These are phyloP conservation scores for Fusarium equiseti DNA, from an alignment of 2,329 filamentous ascomycete genomes.

Conservation along the genomic window DNA sequence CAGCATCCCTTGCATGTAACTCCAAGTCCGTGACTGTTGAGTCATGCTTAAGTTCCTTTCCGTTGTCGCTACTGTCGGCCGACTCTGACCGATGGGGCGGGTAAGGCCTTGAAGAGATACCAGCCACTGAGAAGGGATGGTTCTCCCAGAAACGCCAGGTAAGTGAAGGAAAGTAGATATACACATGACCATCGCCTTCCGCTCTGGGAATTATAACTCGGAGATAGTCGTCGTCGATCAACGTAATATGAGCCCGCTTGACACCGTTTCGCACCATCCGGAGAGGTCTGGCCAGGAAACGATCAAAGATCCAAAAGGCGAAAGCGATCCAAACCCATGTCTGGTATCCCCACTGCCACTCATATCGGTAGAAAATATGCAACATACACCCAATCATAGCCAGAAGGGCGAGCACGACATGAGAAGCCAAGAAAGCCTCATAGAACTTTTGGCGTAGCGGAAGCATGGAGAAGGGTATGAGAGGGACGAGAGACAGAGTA, in stretches of 20 bases:
- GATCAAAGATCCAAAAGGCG: not conserved
- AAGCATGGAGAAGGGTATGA: constrained; percentile 52
- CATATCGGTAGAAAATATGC: not conserved
- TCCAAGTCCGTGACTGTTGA: not conserved
- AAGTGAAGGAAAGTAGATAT: constrained; percentile 47
- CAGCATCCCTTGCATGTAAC: constrained; percentile 17
- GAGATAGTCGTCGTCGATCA: constrained; percentile 48
- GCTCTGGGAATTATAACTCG: constrained; percentile 45
- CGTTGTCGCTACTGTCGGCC: constrained; percentile 3
- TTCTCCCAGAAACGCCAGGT: constrained; percentile 51
- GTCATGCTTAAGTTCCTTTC: not conserved
- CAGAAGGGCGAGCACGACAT: not conserved
- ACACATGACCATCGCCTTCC: constrained; percentile 45
- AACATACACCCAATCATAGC: not conserved
- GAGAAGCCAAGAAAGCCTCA: not conserved
- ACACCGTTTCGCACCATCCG: not conserved
- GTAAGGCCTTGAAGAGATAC: constrained; percentile 18
- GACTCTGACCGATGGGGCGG: not conserved
- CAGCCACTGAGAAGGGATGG: constrained; percentile 49
- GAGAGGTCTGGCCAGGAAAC: not conserved
- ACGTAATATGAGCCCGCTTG: constrained; percentile 42
- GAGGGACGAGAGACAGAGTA: constrained; percentile 50
- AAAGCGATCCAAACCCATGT: constrained; percentile 1
- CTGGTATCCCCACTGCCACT: not conserved
- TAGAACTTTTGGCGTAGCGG: not conserved